phyloP scores from a whole-genome alignment of 202 grass and related monocot genomes.

The Setaria viridis region DNA sequence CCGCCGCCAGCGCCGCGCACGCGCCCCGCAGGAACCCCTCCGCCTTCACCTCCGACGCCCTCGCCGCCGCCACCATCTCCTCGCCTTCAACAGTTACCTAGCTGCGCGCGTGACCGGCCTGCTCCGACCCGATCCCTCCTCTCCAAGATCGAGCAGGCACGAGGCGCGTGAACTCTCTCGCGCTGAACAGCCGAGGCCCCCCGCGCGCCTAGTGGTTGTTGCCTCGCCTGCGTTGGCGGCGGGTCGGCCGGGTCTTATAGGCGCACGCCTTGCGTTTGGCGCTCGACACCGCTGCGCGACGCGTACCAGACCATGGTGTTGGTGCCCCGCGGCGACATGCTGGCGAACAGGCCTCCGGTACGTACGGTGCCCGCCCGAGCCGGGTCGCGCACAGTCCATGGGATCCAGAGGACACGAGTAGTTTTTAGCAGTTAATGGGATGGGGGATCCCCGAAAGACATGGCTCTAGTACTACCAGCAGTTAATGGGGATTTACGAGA shows the following conservation, averaged over 20 bases:
- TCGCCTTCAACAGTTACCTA: too few species aligned
- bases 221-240: not conserved
- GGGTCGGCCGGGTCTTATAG: not conserved
- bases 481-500: not conserved
- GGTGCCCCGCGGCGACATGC: too few species aligned
- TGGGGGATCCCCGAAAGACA: not conserved
- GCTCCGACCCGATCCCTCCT: too few species aligned
- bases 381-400: not conserved
- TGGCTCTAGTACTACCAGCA: not conserved
- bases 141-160: not conserved
- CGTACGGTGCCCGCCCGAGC: too few species aligned
- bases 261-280: not conserved
- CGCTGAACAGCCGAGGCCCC: not conserved
- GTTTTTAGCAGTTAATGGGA: not conserved
- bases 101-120: too few species aligned
- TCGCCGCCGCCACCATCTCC: slow-evolving; percentile 17
- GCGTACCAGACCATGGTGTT: not conserved
- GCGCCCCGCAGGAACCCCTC: slow-evolving; percentile 58
- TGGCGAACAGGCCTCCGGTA: too few species aligned
- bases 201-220: too few species aligned
- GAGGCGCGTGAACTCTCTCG: not conserved
- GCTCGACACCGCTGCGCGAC: not conserved
- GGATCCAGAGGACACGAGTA: not conserved
- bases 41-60: slow-evolving; percentile 43
- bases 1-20: slow-evolving; percentile 57